A percentile compares a stretch with the other conserved stretches of the same genome.
phyloP scores from a whole-genome alignment of 2,329 filamentous ascomycete genomes.

The Didymella glomerata region DNA sequence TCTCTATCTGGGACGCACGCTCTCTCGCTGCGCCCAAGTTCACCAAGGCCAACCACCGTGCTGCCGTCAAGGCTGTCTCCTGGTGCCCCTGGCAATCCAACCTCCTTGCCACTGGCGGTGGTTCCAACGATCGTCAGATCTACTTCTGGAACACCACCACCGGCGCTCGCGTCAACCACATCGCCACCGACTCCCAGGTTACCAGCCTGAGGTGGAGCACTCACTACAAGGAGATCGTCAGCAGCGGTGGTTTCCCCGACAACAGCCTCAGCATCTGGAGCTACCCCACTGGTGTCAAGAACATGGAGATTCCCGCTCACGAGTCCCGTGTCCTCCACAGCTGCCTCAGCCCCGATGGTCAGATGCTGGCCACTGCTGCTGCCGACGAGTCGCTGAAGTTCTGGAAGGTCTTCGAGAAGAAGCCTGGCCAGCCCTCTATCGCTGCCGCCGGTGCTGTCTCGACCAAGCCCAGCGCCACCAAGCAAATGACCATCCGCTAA shows the following conservation, averaged over 20 bases:
- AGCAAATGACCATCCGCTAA: conserved; percentile 80
- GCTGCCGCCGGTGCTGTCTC: conserved; percentile 72
- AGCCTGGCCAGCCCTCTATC: conserved; percentile 75
- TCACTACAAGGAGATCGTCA: conserved; percentile 97
- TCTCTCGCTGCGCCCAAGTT: conserved; percentile 95
- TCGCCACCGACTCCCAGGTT: conserved; percentile 97
- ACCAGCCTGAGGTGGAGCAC: conserved; percentile 97
- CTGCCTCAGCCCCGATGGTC: conserved; percentile 94
- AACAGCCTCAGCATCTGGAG: conserved; percentile 99
- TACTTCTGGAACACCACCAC: conserved; percentile 99
- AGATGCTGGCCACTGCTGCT: conserved; percentile 95
- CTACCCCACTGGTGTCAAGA: conserved; percentile 96
- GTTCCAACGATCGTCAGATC: conserved; percentile 96
- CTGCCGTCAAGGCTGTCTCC: conserved; percentile 95
- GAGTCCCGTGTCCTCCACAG: conserved; percentile 97
- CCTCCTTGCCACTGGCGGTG: conserved; percentile 93
- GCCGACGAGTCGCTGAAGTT: conserved; percentile 98
- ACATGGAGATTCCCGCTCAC: conserved; percentile 96
- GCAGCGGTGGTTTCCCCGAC: conserved; percentile 97
- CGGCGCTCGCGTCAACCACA: conserved; percentile 97
- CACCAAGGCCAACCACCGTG: conserved; percentile 99
- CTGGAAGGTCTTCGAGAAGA: conserved; percentile 99
- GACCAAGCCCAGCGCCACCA: conserved; percentile 82
- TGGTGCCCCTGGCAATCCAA: conserved; percentile 99
- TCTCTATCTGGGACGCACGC: conserved; percentile 98